Percentiles rank a stretch among this genome's conserved stretches.
Evolutionary conservation across 2,329 filamentous ascomycete species (phyloP).

Genomic region (Ophiostoma tasmaniense): DNA sequence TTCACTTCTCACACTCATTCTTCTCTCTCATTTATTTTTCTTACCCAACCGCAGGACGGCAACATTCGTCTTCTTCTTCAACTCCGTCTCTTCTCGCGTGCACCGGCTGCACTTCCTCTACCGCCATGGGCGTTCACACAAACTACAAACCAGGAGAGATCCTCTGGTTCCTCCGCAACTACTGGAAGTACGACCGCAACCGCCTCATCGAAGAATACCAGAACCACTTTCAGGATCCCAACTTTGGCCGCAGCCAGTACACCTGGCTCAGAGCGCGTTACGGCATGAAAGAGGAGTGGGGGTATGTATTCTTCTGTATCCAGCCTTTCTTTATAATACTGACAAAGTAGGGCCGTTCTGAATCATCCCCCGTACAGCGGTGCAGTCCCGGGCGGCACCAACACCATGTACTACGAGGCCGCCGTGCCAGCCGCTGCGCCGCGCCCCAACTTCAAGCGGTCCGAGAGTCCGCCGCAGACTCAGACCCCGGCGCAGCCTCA

Average conservation of each 20-base stretch:
- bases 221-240: slow-evolving; percentile 11
- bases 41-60: not conserved
- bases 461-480: not conserved
- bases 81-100: not conserved
- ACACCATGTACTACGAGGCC: slow-evolving; percentile 16
- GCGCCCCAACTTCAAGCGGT: slow-evolving; percentile 5
- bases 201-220: slow-evolving; percentile 15
- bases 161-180: slow-evolving; percentile 21
- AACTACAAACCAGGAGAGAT: slow-evolving; percentile 20
- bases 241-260: slow-evolving; percentile 22
- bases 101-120: not conserved
- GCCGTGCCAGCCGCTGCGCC: slow-evolving; percentile 13
- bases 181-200: slow-evolving; percentile 19
- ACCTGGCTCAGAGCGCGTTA: slow-evolving; percentile 21
- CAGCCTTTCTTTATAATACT: not conserved
- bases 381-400: slow-evolving; percentile 16
- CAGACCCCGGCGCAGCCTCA: too few species aligned
- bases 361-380: slow-evolving; percentile 19
- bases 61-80: not conserved
- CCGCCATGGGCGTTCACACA: slow-evolving; percentile 19
- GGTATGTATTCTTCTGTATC: slow-evolving; percentile 15
- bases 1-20: not conserved
- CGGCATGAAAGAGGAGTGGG: slow-evolving; percentile 22
- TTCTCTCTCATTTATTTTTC: not conserved
- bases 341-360: slow-evolving; percentile 15